Evolutionary conservation across 148 eudicot species (phyloP), one percentile per base, ranked within the genome.

Genomic region (Limonium bicolor): DNA sequence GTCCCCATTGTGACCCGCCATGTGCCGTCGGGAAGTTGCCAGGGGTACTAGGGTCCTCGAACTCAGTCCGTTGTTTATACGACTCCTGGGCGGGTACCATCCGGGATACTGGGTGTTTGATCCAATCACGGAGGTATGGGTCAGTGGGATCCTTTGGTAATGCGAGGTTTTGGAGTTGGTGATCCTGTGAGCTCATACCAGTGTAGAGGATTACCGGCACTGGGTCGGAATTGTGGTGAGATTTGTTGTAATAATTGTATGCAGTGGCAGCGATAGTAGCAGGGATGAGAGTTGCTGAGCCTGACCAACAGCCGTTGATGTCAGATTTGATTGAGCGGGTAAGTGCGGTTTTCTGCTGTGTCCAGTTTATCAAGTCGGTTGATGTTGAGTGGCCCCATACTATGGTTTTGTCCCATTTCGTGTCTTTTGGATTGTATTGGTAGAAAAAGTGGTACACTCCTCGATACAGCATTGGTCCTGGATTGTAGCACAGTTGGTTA

Each of bases 371-470:
- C 1, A 77, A 70, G 27, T 86, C 92, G 0, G 16, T 50, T 1
- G 95, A 86, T 20, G 68, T 64, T 1, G 95, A 74, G 40, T 86
- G 92, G 1, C 65, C 96, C 93, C 96, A 86, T 3, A 64, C 66
- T 3, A 70, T 74, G 32, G 24, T 26, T 15, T 66, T 65, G 0
- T 75, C 77, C 74, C 81, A 75, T 1, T 28, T 39, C 24, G 70
- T 56, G 11, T 66, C 93, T 1, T 48, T n/a, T 0, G 93, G 87
- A 38, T 82, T 81, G 63, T 73, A 75, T 41, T 86, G 93, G 41
- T 86, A 86, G 51, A 81, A 86, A 7, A 86, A 31, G 40, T 86
- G 95, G 24, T 81, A 81, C 5, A 81, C 25, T 34, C 95, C 93
- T 39, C 72, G 77, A 44, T 75, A 70, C 9, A 58, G 1, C 83